Evolutionary conservation across 2,329 filamentous ascomycete species (phyloP).

Genomic region (Acarospora socialis): DNA sequence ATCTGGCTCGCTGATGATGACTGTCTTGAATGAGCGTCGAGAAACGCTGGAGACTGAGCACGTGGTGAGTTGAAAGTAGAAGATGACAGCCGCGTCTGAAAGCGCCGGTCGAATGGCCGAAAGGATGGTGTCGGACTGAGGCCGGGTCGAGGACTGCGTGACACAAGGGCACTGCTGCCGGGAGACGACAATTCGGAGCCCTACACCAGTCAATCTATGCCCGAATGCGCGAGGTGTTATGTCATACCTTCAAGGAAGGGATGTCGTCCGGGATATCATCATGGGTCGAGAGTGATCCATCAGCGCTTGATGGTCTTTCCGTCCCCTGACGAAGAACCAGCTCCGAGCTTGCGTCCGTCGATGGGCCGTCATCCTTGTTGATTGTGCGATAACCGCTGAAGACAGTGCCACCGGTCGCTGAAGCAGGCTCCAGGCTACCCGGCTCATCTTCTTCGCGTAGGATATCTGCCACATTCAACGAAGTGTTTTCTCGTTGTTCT

Average conservation of each 20-base stretch:
- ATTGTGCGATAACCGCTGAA: no score
- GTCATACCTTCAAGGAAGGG: slow-evolving; percentile 61
- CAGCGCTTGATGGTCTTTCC: slow-evolving; percentile 39
- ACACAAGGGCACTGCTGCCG: slow-evolving; percentile 59
- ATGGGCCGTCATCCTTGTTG: slow-evolving; percentile 20
- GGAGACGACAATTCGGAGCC: slow-evolving; percentile 45
- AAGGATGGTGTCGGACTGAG: slow-evolving; percentile 69
- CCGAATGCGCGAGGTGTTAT: slow-evolving; percentile 4
- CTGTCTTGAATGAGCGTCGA: slow-evolving; percentile 64
- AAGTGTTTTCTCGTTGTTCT: no score
- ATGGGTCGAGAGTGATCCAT: slow-evolving; percentile 60
- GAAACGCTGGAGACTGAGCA: slow-evolving; percentile 62
- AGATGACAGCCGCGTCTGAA: slow-evolving; percentile 72
- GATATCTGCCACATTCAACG: no score
- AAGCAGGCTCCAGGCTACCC: no score
- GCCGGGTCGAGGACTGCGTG: slow-evolving; percentile 51
- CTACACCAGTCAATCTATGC: slow-evolving; percentile 23
- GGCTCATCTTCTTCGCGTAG: no score
- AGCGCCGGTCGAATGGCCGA: slow-evolving; percentile 85
- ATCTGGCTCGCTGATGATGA: slow-evolving; percentile 63
- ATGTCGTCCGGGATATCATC: slow-evolving; percentile 80
- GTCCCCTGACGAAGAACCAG: slow-evolving; percentile 42
- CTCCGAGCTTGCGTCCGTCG: slow-evolving; percentile 36
- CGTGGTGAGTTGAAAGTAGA: slow-evolving; percentile 48
- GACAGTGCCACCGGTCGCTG: no score